A percentile compares a stretch with the other conserved stretches of the same genome.
Evolutionary conservation across 192 early-diverging fungal species (phyloP).

Genomic region (Backusella parvicylindrica): DNA sequence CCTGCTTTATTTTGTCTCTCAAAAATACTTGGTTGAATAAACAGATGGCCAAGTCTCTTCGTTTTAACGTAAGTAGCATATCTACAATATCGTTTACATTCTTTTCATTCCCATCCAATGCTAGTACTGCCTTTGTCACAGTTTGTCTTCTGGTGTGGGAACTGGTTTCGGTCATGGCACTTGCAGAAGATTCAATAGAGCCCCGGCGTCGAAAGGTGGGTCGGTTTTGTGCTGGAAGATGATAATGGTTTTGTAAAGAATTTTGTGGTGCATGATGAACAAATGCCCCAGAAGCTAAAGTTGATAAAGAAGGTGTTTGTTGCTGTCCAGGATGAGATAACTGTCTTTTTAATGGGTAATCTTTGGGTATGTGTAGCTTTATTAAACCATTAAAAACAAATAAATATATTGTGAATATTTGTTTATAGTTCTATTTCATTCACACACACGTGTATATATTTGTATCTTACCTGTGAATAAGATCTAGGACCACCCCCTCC

Average conservation of each 20-base stretch:
- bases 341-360: constrained; percentile 7
- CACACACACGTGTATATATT: neutral
- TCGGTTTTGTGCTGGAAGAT: neutral
- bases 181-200: constrained; percentile 24
- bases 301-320: neutral
- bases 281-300: neutral
- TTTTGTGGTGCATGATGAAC: neutral
- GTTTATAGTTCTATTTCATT: neutral
- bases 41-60: constrained; percentile 33
- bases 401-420: neutral
- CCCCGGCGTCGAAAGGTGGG: constrained; percentile 22
- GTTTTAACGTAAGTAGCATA: constrained; percentile 33
- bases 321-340: neutral
- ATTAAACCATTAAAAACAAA: neutral
- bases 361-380: constrained; percentile 4
- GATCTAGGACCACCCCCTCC: neutral
- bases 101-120: constrained; percentile 9
- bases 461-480: constrained; percentile 6
- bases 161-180: constrained; percentile 15
- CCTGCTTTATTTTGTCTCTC: constrained; percentile 28
- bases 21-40: constrained; percentile 38
- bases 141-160: constrained; percentile 19
- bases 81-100: constrained; percentile 34
- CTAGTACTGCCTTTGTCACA: constrained; percentile 25
- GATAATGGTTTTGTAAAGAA: neutral